A percentile compares a stretch with the other conserved stretches of the same genome.
Conservation (phyloP, 1,139 yeast species). For the Scheffersomyces lignicola region DNA sequence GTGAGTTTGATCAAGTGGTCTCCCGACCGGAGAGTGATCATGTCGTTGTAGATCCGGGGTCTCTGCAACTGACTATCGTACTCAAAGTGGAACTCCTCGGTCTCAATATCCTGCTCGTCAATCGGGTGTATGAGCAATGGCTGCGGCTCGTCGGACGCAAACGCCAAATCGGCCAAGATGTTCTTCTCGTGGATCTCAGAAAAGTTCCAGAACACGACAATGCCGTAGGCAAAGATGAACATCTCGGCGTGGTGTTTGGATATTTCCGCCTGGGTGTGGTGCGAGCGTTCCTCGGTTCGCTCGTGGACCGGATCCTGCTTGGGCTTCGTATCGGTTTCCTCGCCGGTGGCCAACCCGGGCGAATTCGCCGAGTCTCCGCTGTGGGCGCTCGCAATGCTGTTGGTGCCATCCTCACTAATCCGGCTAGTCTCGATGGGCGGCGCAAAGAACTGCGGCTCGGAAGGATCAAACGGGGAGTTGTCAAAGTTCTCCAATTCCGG, state of each 20-base stretch:
- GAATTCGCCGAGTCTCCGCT: slow-evolving; percentile 4
- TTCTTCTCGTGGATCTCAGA: slow-evolving; percentile 92
- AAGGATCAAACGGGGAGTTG: slow-evolving; percentile 44
- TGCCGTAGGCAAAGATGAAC: slow-evolving; percentile 89
- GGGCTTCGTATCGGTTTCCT: slow-evolving; percentile 1
- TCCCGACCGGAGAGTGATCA: slow-evolving; percentile 86
- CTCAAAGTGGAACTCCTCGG: slow-evolving; percentile 92
- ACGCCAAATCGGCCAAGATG: slow-evolving; percentile 85
- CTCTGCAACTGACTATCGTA: slow-evolving; percentile 78
- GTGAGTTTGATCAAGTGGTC: slow-evolving; percentile 92
- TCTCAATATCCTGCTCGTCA: slow-evolving; percentile 88
- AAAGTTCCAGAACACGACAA: slow-evolving; percentile 96
- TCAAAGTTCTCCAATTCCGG: slow-evolving; percentile 44
- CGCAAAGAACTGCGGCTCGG: slow-evolving; percentile 52
- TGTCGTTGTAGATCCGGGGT: slow-evolving; percentile 91
- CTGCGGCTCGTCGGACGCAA: slow-evolving; percentile 53
- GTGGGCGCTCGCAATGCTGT: slow-evolving; percentile 4
- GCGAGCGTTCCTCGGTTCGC: slow-evolving; percentile 2
- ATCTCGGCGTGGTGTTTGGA: slow-evolving; percentile 82
- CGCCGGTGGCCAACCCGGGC: background rate
- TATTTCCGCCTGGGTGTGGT: slow-evolving; percentile 35
- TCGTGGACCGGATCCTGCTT: slow-evolving; percentile 1
- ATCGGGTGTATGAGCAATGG: slow-evolving; percentile 71
- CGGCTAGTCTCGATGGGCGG: slow-evolving; percentile 31
- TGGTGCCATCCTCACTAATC: slow-evolving; percentile 16